Percentiles rank a stretch among this genome's conserved stretches.
These are phyloP conservation scores for Lunularia cruciata DNA, from an alignment of 225 moss, liverwort and hornwort genomes.

Conservation along the genomic window DNA sequence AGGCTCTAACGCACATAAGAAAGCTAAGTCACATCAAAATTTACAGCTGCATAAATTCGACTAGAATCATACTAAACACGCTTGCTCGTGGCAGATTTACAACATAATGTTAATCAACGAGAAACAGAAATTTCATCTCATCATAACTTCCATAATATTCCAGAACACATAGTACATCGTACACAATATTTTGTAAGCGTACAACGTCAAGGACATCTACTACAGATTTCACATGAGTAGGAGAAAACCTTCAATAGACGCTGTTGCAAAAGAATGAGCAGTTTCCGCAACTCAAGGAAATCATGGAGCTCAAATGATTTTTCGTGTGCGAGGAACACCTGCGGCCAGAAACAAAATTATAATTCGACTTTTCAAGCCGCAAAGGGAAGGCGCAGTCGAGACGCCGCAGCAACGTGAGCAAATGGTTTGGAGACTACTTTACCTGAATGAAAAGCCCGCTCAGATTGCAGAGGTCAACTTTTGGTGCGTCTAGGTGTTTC, in stretches of 20 bases:
- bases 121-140: too few relatives aligned
- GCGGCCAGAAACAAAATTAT: slow-evolving; percentile 1
- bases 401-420: not conserved
- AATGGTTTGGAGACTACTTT: not conserved
- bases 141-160: too few relatives aligned
- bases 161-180: too few relatives aligned
- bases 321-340: slow-evolving; percentile 53
- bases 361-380: not conserved
- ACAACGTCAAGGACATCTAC: too few relatives aligned
- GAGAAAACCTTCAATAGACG: slow-evolving; percentile 29
- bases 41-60: too few relatives aligned
- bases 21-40: too few relatives aligned
- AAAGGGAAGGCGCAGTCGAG: not conserved
- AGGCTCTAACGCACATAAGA: too few relatives aligned
- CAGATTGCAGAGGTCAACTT: slow-evolving; percentile 43
- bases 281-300: slow-evolving; percentile 38
- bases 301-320: slow-evolving; percentile 57
- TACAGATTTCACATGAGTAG: too few relatives aligned
- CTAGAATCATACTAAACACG: too few relatives aligned
- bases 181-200: too few relatives aligned
- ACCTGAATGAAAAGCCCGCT: slow-evolving; percentile 74
- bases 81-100: too few relatives aligned
- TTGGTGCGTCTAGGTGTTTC: slow-evolving; percentile 38
- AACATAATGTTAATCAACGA: too few relatives aligned
- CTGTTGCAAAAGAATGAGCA: slow-evolving; percentile 44